These are phyloP conservation scores for Pichia scutulata DNA, from an alignment of 805 yeast species.

Conservation along the genomic window DNA sequence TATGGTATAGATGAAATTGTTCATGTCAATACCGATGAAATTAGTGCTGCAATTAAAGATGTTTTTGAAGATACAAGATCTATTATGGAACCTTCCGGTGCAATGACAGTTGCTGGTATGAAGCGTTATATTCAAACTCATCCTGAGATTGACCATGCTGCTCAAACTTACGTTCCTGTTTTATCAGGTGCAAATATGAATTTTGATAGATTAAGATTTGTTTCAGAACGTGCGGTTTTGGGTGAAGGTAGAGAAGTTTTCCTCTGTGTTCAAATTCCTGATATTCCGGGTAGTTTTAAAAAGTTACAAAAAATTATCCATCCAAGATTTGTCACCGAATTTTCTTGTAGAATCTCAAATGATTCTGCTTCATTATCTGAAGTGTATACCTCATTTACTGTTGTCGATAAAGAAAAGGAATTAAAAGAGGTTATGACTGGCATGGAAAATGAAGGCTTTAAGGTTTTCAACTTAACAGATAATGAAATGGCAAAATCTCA, in stretches of 20 bases:
- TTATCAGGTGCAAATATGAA: slow-evolving; percentile 98
- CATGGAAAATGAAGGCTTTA: slow-evolving; percentile 57
- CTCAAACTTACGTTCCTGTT: slow-evolving; percentile 71
- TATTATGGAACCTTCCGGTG: slow-evolving; percentile 95
- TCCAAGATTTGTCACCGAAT: slow-evolving; percentile 91
- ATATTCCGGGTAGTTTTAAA: slow-evolving; percentile 82
- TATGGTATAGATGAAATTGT: slow-evolving; percentile 72
- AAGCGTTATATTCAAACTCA: slow-evolving; percentile 66
- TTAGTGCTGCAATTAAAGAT: slow-evolving; percentile 93
- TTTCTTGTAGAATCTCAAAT: slow-evolving; percentile 70
- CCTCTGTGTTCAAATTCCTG: slow-evolving; percentile 85
- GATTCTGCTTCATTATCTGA: slow-evolving; percentile 47
- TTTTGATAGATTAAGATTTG: slow-evolving; percentile 92
- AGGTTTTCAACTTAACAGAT: slow-evolving; percentile 77
- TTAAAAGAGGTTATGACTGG: slow-evolving; percentile 52
- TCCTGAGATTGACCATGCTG: slow-evolving; percentile 64
- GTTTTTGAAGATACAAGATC: slow-evolving; percentile 93
- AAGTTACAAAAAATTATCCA: slow-evolving; percentile 67
- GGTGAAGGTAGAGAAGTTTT: slow-evolving; percentile 98
- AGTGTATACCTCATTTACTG: slow-evolving; percentile 84
- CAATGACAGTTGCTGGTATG: slow-evolving; percentile 91
- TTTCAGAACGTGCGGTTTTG: slow-evolving; percentile 93
- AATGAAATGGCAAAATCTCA: slow-evolving; percentile 95
- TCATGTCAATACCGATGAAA: slow-evolving; percentile 63
- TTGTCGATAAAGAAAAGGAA: slow-evolving; percentile 68